These are phyloP conservation scores for Meira miltonrushii DNA, from an alignment of 1,284 basidiomycete species.

Conservation along the genomic window DNA sequence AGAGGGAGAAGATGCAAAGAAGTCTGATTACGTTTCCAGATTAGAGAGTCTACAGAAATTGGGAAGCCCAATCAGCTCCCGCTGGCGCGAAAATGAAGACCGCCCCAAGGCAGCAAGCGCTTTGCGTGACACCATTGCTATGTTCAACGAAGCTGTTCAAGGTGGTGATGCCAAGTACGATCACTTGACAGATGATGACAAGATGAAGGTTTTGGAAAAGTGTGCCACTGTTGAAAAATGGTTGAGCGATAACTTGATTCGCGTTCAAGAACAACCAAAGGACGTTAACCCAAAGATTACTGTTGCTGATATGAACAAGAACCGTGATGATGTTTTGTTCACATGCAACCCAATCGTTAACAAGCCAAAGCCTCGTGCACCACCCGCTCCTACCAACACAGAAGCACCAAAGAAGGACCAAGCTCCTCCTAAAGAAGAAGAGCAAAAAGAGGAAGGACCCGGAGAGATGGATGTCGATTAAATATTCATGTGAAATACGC, in stretches of 20 bases:
- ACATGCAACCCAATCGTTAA: conserved; percentile 44
- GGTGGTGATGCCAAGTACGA: conserved; percentile 48
- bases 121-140: conserved; percentile 48
- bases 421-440: conserved; percentile 21
- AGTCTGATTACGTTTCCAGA: conserved; percentile 46
- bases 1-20: conserved; percentile 50
- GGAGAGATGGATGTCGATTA: conserved; percentile 51
- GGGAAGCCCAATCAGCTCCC: conserved; percentile 43
- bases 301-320: conserved; percentile 44
- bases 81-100: conserved; percentile 45
- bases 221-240: conserved; percentile 48
- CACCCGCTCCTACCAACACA: conserved; percentile 16
- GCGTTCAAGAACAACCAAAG: conserved; percentile 51
- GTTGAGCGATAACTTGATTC: conserved; percentile 48
- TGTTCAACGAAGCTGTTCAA: conserved; percentile 44
- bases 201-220: conserved; percentile 51
- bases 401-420: conserved; percentile 30
- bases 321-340: conserved; percentile 50
- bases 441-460: conserved; percentile 19
- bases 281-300: conserved; percentile 50
- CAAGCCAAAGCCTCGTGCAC: conserved; percentile 36
- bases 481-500: background rate
- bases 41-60: conserved; percentile 46
- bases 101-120: conserved; percentile 47
- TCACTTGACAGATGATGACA: conserved; percentile 50